Evolutionary conservation across 2,329 filamentous ascomycete species (phyloP), one percentile per base, ranked within the genome.

Genomic region (Ampelomyces quisqualis): DNA sequence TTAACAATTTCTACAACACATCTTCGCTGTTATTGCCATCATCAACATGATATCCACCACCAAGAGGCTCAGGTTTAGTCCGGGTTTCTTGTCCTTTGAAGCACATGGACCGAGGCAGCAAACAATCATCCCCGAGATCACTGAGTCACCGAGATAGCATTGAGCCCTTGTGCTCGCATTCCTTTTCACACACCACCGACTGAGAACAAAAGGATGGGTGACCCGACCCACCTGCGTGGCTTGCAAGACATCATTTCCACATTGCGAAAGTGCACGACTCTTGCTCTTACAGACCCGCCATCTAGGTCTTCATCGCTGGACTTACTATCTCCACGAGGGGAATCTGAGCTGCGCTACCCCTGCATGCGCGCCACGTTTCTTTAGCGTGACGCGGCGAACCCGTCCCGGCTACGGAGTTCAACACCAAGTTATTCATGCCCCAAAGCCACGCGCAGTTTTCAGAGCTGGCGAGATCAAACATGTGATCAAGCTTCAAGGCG

Each of bases 391-490:
- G 14, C 32, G 24, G 21, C 18, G 27, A 27, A 11, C 35, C 39
- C 18, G 42, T 32, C 17, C 15, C 29, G 29, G n/a, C 2, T 19
- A 24, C 28, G 20, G 30, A 15, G 24, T 13, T 13, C 32, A 39
- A 47, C 37, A 18, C 27, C 24, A 2, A 32, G 19, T 22, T 2
- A 13, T 39, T 55, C 32, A 30, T 24, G 26, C 33, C 26, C 19
- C 14, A 11, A 40, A 51, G 50, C 48, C 50, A 49, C 47, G 41
- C 46, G 42, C 44, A n/a, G 15, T 42, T 42, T 43, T 34, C 24
- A 27, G 27, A 56, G 50, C 53, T 54, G 44, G 38, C 29, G 15
- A 32, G n/a, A n/a, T n/a, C n/a, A n/a, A n/a, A n/a, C n/a, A n/a
- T n/a, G n/a, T n/a, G n/a, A 28, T 31, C 37, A 47, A 24, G 34